These are phyloP conservation scores for Cylindrotheca closterium DNA, from an alignment of 108 stramenopile genomes.

Conservation along the genomic window DNA sequence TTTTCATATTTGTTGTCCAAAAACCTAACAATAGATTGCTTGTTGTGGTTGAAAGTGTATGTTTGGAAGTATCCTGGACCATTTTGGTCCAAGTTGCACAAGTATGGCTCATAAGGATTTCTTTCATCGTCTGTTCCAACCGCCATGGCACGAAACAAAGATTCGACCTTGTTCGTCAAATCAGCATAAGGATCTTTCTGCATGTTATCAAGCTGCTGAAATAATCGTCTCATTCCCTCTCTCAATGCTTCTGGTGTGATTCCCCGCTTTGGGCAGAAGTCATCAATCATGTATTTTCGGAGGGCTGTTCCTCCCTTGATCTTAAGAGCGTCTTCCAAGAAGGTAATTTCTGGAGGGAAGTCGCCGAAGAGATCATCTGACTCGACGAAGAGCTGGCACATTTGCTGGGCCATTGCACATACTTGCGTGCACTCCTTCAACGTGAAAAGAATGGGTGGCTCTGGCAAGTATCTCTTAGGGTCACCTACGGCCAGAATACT, in stretches of 20 bases:
- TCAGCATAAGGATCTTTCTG: conserved; percentile 86
- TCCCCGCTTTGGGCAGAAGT: conserved; percentile 72
- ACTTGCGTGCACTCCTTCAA: conserved; percentile 71
- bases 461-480: conserved; percentile 74
- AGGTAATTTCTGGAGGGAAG: conserved; percentile 71
- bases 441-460: conserved; percentile 74
- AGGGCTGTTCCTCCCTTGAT: conserved; percentile 79
- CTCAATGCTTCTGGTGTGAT: conserved; percentile 67
- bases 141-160: conserved; percentile 60
- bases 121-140: conserved; percentile 77
- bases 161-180: conserved; percentile 64
- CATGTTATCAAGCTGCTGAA: conserved; percentile 79
- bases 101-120: conserved; percentile 64
- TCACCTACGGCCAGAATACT: conserved; percentile 56
- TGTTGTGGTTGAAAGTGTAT: conserved; percentile 78
- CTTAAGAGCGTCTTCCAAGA: conserved; percentile 65
- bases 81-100: conserved; percentile 23
- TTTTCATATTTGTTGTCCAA: conserved; percentile 50
- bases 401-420: conserved; percentile 74
- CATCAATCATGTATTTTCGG: conserved; percentile 73
- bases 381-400: conserved; percentile 68
- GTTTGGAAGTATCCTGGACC: conserved; percentile 81
- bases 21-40: conserved; percentile 69
- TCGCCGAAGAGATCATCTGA: conserved; percentile 55
- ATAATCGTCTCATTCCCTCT: conserved; percentile 72